phyloP scores from a whole-genome alignment of 1,284 basidiomycete species.

The Pulchroboletus neoregius region DNA sequence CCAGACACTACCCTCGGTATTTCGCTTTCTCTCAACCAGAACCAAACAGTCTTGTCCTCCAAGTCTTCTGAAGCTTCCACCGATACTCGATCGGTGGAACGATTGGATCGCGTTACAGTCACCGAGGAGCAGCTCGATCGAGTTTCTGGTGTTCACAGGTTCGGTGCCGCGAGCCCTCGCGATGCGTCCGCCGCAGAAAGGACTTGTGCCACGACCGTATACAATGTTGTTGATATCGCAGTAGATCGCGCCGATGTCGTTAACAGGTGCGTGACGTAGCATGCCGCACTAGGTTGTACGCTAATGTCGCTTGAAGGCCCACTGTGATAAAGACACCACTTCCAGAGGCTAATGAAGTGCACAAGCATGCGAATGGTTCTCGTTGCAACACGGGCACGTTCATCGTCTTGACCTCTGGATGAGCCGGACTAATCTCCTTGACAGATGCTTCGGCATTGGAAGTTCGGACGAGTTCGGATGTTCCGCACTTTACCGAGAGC shows the following conservation, averaged over 20 bases:
- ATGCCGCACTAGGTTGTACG: background rate
- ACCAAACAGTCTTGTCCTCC: background rate
- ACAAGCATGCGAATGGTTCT: background rate
- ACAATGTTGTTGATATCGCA: background rate
- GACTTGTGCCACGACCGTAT: background rate
- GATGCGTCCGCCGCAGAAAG: background rate
- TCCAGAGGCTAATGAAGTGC: background rate
- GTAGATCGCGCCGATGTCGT: background rate
- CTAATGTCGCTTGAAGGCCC: background rate
- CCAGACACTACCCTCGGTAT: background rate
- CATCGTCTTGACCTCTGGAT: background rate
- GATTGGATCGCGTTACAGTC: background rate
- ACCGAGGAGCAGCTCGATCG: background rate
- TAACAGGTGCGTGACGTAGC: conserved; percentile 1
- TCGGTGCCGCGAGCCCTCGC: background rate
- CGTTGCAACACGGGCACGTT: background rate
- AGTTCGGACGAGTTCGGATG: background rate
- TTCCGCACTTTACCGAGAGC: background rate
- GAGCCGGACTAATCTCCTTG: background rate
- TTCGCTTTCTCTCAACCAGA: background rate
- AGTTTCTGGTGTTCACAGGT: background rate
- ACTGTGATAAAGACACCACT: background rate
- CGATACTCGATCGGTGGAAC: background rate
- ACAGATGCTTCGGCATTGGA: background rate
- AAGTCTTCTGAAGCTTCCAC: background rate